These are phyloP conservation scores for Apophysomyces ossiformis DNA, from an alignment of 371 early-diverging fungal genomes.

Conservation along the genomic window DNA sequence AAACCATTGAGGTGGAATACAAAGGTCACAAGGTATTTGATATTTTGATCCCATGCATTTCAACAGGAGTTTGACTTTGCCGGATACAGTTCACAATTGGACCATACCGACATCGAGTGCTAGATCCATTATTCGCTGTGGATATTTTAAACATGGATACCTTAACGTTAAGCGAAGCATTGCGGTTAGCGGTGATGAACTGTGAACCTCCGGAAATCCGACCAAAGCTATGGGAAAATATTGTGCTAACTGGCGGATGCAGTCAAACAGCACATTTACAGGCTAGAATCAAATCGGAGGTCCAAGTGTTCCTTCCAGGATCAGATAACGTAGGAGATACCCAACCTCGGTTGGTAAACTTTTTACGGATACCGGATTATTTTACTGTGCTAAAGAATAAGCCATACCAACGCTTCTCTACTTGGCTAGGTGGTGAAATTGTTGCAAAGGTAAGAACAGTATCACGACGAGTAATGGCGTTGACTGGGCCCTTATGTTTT, in stretches of 20 bases:
- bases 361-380: constrained; percentile 77
- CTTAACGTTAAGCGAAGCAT: constrained; percentile 63
- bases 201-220: constrained; percentile 82
- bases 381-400: constrained; percentile 73
- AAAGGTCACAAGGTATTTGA: constrained; percentile 58
- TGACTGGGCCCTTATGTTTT: constrained; percentile 12
- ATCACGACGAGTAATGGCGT: background rate
- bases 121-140: constrained; percentile 72
- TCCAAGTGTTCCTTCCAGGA: constrained; percentile 56
- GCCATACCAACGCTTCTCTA: constrained; percentile 58
- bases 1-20: constrained; percentile 57
- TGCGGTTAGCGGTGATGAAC: constrained; percentile 64
- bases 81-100: constrained; percentile 62
- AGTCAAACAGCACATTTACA: constrained; percentile 29
- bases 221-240: constrained; percentile 79
- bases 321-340: constrained; percentile 81
- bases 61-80: background rate
- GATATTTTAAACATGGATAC: constrained; percentile 46
- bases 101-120: constrained; percentile 56
- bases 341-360: constrained; percentile 75
- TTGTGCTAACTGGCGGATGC: constrained; percentile 76
- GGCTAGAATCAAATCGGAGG: constrained; percentile 66
- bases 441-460: constrained; percentile 71
- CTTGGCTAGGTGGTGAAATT: constrained; percentile 79
- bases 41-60: background rate